Percentiles rank a stretch among this genome's conserved stretches.
Evolutionary conservation across 148 eudicot genomes (phyloP).

Genomic region (Agrostemma githago): DNA sequence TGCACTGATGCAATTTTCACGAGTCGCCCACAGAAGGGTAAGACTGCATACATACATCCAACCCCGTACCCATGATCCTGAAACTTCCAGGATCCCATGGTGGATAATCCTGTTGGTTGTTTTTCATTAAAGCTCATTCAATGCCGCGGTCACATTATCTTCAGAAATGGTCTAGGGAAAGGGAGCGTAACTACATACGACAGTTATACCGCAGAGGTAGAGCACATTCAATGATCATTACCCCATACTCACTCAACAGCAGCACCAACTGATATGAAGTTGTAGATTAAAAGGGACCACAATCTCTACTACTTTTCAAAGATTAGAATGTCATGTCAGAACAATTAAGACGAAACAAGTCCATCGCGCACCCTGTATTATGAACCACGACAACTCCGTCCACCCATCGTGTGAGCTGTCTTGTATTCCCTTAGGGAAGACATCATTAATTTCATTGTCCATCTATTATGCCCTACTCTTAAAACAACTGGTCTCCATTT

Average conservation of each 20-base stretch:
- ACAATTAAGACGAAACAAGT: slow-evolving; percentile 24
- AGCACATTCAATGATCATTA: slow-evolving; percentile 15
- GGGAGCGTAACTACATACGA: slow-evolving; percentile 3
- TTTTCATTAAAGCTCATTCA: slow-evolving; percentile 6
- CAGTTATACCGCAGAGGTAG: not conserved
- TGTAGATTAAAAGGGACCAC: slow-evolving; percentile 22
- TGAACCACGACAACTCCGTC: slow-evolving; percentile 7
- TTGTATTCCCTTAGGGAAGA: not conserved
- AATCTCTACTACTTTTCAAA: slow-evolving; percentile 1
- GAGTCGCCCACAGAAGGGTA: not conserved
- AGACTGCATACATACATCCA: not conserved
- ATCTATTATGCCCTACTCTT: not conserved
- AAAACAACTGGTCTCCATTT: no score
- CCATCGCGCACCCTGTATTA: not conserved
- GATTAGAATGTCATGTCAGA: slow-evolving; percentile 25
- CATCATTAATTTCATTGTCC: slow-evolving; percentile 8
- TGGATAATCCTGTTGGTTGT: not conserved
- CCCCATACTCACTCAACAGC: not conserved
- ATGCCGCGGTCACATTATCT: slow-evolving; percentile 1
- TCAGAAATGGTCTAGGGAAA: slow-evolving; percentile 10
- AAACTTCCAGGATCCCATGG: not conserved
- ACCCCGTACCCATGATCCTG: not conserved
- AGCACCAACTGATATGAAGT: not conserved
- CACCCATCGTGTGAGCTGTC: slow-evolving; percentile 6
- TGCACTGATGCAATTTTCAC: no score